A percentile compares a stretch with the other conserved stretches of the same genome.
Evolutionary conservation across 2,329 filamentous ascomycete species (phyloP).

Genomic region (Achaetomium macrosporum): DNA sequence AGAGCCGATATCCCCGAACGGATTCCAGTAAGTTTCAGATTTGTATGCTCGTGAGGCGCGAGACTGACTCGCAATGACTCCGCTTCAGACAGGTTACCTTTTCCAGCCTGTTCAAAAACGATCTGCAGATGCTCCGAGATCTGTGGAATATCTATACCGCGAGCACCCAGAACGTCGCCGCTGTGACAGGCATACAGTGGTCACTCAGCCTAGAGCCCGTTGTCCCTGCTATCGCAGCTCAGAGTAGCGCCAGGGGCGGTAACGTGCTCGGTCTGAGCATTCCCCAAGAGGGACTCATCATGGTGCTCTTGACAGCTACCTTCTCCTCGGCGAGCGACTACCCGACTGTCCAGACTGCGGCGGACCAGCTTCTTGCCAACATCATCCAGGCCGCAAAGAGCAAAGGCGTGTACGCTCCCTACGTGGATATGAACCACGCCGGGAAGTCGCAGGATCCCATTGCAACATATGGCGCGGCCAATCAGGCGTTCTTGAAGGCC

Average conservation of each 20-base stretch:
- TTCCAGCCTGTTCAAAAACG: not conserved
- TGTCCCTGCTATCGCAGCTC: not conserved
- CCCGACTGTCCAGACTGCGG: not conserved
- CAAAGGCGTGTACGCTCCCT: not conserved
- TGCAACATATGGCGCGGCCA: not conserved
- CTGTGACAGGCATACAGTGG: not conserved
- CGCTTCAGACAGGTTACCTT: not conserved
- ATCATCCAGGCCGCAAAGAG: not conserved
- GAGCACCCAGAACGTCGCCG: not conserved
- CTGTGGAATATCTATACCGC: not conserved
- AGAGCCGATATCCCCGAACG: not conserved
- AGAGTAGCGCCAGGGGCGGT: not conserved
- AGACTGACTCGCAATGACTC: not conserved
- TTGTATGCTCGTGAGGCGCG: not conserved
- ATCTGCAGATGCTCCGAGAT: not conserved
- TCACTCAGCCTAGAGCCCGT: not conserved
- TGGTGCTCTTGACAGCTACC: not conserved
- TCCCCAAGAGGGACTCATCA: not conserved
- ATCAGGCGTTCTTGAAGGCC: not conserved
- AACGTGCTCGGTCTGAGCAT: not conserved
- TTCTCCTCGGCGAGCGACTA: not conserved
- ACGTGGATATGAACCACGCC: not conserved
- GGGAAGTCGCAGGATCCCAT: not conserved
- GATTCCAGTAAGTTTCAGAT: not conserved
- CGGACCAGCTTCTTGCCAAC: not conserved